phyloP scores from a whole-genome alignment of 2,329 filamentous ascomycete genomes.

The Trichophyton rubrum region DNA sequence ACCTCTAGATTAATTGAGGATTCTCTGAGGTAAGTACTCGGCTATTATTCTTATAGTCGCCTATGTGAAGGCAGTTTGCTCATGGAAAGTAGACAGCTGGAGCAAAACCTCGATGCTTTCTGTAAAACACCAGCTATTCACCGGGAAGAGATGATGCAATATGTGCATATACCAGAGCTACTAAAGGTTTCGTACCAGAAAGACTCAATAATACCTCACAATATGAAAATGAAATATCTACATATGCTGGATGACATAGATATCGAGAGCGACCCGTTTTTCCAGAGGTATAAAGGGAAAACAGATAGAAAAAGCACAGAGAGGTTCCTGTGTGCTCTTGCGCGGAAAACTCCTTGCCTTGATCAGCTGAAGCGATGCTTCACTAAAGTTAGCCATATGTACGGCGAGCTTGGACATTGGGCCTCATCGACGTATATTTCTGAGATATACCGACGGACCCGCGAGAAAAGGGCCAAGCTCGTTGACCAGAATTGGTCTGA shows the following conservation, averaged over 20 bases:
- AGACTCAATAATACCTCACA: constrained; percentile 23
- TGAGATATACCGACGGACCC: constrained; percentile 33
- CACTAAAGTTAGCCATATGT: constrained; percentile 40
- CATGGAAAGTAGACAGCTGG: constrained; percentile 39
- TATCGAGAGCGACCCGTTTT: neutral
- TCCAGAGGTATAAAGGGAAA: constrained; percentile 17
- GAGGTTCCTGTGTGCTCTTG: constrained; percentile 20
- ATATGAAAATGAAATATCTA: constrained; percentile 18
- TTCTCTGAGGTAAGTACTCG: constrained; percentile 38
- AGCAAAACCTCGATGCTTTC: constrained; percentile 55
- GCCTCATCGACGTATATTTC: constrained; percentile 55
- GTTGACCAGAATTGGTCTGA: constrained; percentile 25
- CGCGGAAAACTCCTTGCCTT: constrained; percentile 30
- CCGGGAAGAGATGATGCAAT: constrained; percentile 54
- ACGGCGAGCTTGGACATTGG: constrained; percentile 52
- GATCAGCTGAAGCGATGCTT: constrained; percentile 46
- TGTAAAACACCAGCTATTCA: constrained; percentile 57
- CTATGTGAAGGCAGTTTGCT: neutral
- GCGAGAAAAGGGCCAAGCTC: constrained; percentile 11
- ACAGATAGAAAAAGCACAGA: constrained; percentile 20
- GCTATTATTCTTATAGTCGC: neutral
- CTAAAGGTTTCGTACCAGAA: constrained; percentile 24
- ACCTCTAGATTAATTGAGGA: constrained; percentile 47
- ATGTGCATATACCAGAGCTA: constrained; percentile 55
- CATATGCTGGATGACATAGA: constrained; percentile 23